Evolutionary conservation across 2,329 filamentous ascomycete species (phyloP).

Genomic region (Aurifilum marmelostoma): DNA sequence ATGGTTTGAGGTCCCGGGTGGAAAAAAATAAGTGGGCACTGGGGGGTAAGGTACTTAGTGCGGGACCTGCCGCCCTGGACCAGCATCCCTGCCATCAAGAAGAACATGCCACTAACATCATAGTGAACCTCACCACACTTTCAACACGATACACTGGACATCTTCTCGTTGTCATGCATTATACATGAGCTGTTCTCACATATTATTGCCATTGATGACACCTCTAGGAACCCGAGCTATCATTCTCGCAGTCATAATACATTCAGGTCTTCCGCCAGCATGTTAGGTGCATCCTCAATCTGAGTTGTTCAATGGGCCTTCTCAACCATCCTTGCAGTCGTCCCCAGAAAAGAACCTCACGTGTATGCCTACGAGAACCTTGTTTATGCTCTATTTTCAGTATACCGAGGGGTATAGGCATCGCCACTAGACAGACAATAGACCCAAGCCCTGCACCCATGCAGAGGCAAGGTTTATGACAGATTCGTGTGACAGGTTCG

Average conservation of each 20-base stretch:
- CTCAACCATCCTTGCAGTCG: no score
- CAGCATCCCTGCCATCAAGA: slow-evolving; percentile 3
- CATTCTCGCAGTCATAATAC: no score
- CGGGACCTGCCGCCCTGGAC: slow-evolving; percentile 8
- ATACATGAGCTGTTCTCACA: no score
- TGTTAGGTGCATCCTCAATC: no score
- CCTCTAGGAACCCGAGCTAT: no score
- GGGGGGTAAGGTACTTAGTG: background rate
- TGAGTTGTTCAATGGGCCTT: no score
- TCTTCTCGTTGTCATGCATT: no score
- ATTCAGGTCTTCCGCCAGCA: no score
- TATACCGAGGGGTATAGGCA: background rate
- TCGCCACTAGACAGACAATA: background rate
- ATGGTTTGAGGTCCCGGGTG: slow-evolving; percentile 4
- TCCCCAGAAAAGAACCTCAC: no score
- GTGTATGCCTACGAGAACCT: no score
- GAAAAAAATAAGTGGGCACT: slow-evolving; percentile 8
- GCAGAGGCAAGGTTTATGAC: background rate
- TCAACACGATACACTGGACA: background rate
- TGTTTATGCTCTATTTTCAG: background rate
- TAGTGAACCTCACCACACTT: background rate
- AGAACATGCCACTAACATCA: background rate
- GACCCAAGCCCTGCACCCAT: background rate
- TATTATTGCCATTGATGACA: no score
- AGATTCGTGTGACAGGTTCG: no score